Conservation (phyloP, 2,329 filamentous ascomycete genomes). For the Lecanosticta acicola region DNA sequence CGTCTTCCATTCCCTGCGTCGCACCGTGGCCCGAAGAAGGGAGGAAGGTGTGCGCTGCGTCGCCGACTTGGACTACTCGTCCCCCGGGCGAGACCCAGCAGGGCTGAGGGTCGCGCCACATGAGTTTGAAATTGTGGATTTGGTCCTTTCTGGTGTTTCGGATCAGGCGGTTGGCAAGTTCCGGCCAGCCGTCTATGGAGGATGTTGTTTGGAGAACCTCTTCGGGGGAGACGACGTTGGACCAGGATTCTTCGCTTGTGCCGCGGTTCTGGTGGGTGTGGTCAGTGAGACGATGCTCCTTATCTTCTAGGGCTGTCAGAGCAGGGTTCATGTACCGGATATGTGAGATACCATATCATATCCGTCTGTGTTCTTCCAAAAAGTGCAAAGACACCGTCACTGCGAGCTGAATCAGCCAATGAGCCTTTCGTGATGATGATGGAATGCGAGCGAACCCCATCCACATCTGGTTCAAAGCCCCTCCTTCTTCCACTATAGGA, state of each 20-base stretch:
- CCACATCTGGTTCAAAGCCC: conserved; percentile 1
- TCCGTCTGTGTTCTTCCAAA: background rate
- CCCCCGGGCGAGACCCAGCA: conserved; percentile 40
- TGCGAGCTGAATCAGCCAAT: too few relatives aligned
- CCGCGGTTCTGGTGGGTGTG: background rate
- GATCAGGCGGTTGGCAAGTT: conserved; percentile 37
- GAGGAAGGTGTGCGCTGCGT: conserved; percentile 43
- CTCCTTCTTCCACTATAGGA: background rate
- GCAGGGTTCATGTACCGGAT: too few relatives aligned
- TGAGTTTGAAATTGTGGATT: conserved; percentile 45
- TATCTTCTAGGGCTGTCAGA: too few relatives aligned
- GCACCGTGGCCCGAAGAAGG: conserved; percentile 43
- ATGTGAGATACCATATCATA: conserved; percentile 2
- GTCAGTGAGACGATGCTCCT: too few relatives aligned
- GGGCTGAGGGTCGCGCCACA: conserved; percentile 43
- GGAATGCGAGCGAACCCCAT: conserved; percentile 1
- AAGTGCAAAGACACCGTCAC: conserved; percentile 1
- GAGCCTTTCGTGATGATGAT: too few relatives aligned
- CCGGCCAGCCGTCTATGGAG: conserved; percentile 1
- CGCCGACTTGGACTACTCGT: conserved; percentile 43
- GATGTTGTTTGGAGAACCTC: background rate
- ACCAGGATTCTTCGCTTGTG: conserved; percentile 4
- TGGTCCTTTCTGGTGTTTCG: conserved; percentile 43
- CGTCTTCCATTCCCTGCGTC: conserved; percentile 44
- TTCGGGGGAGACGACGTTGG: background rate